phyloP scores from a whole-genome alignment of 1,139 yeast genomes.

The Protomyces inundatus region DNA sequence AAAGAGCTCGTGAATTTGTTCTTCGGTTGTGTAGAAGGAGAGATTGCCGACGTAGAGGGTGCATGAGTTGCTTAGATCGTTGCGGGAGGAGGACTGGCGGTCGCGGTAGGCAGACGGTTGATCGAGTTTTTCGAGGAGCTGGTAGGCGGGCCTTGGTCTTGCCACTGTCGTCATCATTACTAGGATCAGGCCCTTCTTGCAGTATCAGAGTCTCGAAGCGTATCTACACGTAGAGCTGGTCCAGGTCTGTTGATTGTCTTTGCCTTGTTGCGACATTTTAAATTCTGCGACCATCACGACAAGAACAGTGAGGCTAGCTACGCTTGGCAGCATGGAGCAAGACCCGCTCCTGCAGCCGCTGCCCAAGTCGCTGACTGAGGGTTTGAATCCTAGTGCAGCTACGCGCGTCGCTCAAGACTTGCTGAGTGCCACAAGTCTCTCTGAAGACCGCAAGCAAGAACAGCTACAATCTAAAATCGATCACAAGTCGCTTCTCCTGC shows the following conservation, averaged over 20 bases:
- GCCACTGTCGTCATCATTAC: not conserved
- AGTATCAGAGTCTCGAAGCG: too few species aligned
- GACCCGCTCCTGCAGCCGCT: constrained; percentile 4
- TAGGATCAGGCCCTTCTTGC: too few species aligned
- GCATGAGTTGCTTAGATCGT: constrained; percentile 40
- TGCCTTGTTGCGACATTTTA: not conserved
- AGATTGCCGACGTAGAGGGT: constrained; percentile 85
- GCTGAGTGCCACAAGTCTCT: constrained; percentile 3
- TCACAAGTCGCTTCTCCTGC: constrained; percentile 23
- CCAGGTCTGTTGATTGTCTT: not conserved
- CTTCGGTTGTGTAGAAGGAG: constrained; percentile 79
- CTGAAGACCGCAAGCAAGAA: constrained; percentile 12
- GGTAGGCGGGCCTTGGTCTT: not conserved
- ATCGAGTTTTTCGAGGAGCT: constrained; percentile 18
- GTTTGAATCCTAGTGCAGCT: not conserved
- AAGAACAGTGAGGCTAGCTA: not conserved
- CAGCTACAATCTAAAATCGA: constrained; percentile 19
- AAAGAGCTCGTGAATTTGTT: constrained; percentile 81
- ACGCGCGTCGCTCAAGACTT: not conserved
- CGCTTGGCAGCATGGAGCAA: not conserved
- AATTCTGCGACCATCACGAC: too few species aligned
- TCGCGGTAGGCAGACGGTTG: constrained; percentile 26
- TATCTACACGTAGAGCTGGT: not conserved
- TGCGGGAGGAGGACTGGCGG: constrained; percentile 7
- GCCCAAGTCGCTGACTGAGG: not conserved